Conservation (phyloP, 176 grass and related monocot genomes). For the Lolium rigidum region DNA sequence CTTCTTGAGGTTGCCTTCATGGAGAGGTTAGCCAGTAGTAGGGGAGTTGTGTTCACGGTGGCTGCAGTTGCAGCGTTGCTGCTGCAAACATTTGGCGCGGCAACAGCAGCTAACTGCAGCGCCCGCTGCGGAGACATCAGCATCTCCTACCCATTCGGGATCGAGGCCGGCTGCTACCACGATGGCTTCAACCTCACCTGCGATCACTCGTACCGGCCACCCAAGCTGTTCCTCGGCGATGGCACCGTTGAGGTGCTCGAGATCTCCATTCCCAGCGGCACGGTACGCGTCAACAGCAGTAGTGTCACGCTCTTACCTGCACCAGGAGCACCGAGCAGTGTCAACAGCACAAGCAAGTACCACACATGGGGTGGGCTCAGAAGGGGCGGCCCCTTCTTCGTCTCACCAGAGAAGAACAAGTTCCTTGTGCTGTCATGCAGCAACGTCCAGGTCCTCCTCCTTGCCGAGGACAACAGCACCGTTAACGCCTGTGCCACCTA, state of each 20-base stretch:
- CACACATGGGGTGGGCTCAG: slow-evolving; percentile 34
- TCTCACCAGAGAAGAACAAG: slow-evolving; percentile 42
- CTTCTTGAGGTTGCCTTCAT: neutral
- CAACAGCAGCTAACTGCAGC: slow-evolving; percentile 23
- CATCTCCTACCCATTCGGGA: slow-evolving; percentile 64
- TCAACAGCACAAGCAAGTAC: slow-evolving; percentile 3
- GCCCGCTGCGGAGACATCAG: slow-evolving; percentile 45
- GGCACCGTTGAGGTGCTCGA: slow-evolving; percentile 46
- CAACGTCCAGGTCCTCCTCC: slow-evolving; percentile 25
- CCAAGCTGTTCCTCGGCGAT: slow-evolving; percentile 56
- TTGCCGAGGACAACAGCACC: slow-evolving; percentile 29
- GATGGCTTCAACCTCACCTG: slow-evolving; percentile 62
- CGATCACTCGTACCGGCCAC: slow-evolving; percentile 26
- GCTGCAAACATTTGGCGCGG: neutral
- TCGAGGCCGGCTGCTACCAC: slow-evolving; percentile 46
- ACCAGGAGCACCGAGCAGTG: neutral
- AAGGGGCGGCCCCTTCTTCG: neutral
- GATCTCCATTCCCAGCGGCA: slow-evolving; percentile 32
- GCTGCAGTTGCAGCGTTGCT: neutral
- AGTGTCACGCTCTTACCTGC: neutral
- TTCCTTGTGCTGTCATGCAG: slow-evolving; percentile 49
- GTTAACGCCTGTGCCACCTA: slow-evolving; percentile 39
- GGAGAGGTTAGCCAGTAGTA: neutral
- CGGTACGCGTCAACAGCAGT: slow-evolving; percentile 42
- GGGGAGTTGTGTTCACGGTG: neutral